These are phyloP conservation scores for Trichophyton benhamiae DNA, from an alignment of 2,329 filamentous ascomycete genomes.

Conservation along the genomic window DNA sequence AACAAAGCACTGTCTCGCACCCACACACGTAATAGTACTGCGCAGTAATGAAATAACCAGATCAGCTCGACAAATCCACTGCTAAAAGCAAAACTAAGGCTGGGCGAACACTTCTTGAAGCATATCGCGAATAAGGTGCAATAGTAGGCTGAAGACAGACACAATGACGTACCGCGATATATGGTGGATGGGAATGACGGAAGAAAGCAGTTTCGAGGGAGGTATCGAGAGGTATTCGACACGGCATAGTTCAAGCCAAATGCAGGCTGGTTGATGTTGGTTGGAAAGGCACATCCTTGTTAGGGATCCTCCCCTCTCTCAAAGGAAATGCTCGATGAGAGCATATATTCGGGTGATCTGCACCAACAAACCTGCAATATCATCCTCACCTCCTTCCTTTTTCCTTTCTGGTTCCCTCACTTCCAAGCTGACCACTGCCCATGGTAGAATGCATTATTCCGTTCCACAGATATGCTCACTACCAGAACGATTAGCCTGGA, in stretches of 20 bases:
- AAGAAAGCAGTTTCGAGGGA: background rate
- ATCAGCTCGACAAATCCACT: background rate
- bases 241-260: background rate
- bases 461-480: background rate
- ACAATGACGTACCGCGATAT: background rate
- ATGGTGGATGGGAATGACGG: background rate
- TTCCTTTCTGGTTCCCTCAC: background rate
- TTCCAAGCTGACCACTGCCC: background rate
- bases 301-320: background rate
- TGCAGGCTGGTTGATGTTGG: slow-evolving; percentile 2
- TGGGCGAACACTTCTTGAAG: background rate
- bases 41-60: background rate
- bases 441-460: background rate
- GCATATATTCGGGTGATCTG: background rate
- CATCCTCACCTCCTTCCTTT: background rate
- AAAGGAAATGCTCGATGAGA: background rate
- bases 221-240: background rate
- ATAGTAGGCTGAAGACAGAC: background rate
- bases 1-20: slow-evolving; percentile 8
- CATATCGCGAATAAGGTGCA: background rate
- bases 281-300: background rate
- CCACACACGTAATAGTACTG: background rate
- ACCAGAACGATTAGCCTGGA: background rate
- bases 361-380: background rate
- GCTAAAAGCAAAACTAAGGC: background rate